A percentile compares a stretch with the other conserved stretches of the same genome.
Evolutionary conservation across 345 rosid species (phyloP).

Genomic region (Euphorbia lathyris): DNA sequence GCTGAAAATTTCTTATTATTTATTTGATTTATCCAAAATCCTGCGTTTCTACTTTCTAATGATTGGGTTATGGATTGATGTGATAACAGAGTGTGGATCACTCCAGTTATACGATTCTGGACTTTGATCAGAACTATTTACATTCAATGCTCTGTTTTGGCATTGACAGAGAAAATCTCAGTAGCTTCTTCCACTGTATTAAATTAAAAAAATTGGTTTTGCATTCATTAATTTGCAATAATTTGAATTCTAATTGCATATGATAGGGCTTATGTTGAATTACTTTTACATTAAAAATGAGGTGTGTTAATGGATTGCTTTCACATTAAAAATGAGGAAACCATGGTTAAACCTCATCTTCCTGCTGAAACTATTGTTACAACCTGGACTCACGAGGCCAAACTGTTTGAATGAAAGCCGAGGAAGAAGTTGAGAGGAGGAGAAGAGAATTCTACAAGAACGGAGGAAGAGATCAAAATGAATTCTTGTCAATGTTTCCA

Average conservation of each 20-base stretch:
- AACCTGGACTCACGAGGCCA: background rate
- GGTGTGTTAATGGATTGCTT: background rate
- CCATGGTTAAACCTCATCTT: too few species aligned
- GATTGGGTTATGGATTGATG: too few species aligned
- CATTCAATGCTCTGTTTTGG: background rate
- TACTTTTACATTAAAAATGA: too few species aligned
- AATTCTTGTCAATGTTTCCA: background rate
- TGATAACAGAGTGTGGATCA: too few species aligned
- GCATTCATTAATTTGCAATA: too few species aligned
- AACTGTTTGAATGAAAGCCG: background rate
- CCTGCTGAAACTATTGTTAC: background rate
- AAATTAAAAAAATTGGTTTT: background rate
- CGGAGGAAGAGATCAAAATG: background rate
- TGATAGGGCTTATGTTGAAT: too few species aligned
- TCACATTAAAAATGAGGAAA: background rate
- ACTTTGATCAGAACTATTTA: background rate
- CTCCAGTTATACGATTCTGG: background rate
- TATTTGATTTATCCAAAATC: too few species aligned
- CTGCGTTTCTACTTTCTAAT: too few species aligned
- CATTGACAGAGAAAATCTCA: background rate
- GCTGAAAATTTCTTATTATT: too few species aligned
- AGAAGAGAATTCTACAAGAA: background rate
- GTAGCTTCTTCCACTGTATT: background rate
- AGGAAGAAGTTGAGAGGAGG: background rate
- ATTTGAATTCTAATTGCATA: too few species aligned